phyloP scores from a whole-genome alignment of 2,329 filamentous ascomycete genomes.

The Epichloe typhina region DNA sequence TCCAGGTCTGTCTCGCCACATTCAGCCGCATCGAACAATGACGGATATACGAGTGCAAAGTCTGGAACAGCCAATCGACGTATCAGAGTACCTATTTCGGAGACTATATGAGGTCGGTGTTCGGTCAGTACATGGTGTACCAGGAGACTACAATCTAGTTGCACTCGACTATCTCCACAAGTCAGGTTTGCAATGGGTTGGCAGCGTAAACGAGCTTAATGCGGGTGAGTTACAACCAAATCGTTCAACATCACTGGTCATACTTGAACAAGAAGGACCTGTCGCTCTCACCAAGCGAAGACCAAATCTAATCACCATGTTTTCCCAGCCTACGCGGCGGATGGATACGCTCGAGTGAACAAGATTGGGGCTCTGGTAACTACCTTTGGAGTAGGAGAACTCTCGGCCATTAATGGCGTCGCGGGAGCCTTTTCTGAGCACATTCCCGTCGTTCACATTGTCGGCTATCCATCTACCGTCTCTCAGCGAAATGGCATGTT shows the following conservation, averaged over 20 bases:
- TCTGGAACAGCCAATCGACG: constrained; percentile 39
- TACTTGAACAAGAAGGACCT: background rate
- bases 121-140: constrained; percentile 53
- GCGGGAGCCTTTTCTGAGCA: constrained; percentile 64
- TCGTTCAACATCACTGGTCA: background rate
- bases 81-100: constrained; percentile 55
- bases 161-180: constrained; percentile 53
- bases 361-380: constrained; percentile 59
- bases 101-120: constrained; percentile 52
- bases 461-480: constrained; percentile 37
- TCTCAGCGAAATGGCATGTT: constrained; percentile 35
- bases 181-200: constrained; percentile 48
- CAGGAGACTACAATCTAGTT: constrained; percentile 60
- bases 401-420: constrained; percentile 61
- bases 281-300: background rate
- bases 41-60: constrained; percentile 27
- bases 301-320: constrained; percentile 8
- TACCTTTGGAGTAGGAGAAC: constrained; percentile 62
- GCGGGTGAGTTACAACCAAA: constrained; percentile 35
- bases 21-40: constrained; percentile 8
- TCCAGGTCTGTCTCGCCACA: background rate
- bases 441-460: constrained; percentile 58
- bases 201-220: constrained; percentile 61
- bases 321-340: constrained; percentile 55
- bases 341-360: constrained; percentile 64